A percentile compares a stretch with the other conserved stretches of the same genome.
phyloP scores from a whole-genome alignment of 306 rosid species.

The Rosa persica region DNA sequence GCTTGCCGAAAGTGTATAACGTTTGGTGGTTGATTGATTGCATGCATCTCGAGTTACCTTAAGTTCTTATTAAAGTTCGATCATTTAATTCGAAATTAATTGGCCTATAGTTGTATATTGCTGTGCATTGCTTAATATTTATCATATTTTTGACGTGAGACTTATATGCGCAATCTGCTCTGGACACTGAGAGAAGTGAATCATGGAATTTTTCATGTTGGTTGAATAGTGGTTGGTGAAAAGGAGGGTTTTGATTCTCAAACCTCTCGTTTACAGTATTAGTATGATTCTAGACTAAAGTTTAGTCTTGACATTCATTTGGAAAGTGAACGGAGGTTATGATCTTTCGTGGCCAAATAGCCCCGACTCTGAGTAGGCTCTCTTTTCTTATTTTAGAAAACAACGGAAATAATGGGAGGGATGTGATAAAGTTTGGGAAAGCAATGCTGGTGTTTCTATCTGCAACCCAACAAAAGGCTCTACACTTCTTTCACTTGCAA shows the following conservation, averaged over 20 bases:
- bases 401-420: not conserved
- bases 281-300: not conserved
- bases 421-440: conserved; percentile 5
- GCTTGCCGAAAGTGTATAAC: not conserved
- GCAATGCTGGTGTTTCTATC: not conserved
- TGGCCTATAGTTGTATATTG: not conserved
- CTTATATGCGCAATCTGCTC: not conserved
- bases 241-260: not conserved
- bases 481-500: not conserved
- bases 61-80: not conserved
- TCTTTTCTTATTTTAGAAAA: not conserved
- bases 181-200: not conserved
- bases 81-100: not conserved
- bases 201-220: not conserved
- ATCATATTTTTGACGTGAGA: not conserved
- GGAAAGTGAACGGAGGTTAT: not conserved
- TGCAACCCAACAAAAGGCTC: no score
- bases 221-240: not conserved
- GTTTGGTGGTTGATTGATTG: not conserved
- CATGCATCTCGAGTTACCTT: not conserved
- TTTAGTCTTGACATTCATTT: not conserved
- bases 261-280: not conserved
- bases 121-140: not conserved
- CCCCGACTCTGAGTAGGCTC: not conserved
- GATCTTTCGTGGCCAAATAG: not conserved